Base-by-base conservation (phyloP, 352 stramenopile genomes). In the Elongisporangium prolatum region DNA sequence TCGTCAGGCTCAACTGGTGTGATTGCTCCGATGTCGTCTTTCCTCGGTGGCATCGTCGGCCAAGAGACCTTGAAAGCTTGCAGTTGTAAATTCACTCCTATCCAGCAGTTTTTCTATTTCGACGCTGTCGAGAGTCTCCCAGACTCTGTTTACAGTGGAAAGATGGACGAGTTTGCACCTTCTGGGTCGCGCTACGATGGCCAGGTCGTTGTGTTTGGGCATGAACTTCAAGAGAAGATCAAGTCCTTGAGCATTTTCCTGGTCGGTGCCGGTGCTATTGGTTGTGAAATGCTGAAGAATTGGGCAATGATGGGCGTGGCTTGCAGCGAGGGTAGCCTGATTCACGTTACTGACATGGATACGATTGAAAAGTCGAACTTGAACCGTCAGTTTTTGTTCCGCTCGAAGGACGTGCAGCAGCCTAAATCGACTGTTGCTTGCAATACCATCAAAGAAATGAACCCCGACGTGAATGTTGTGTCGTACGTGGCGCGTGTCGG, bases 211-310 rank as follows among this genome's bases (percentile, higher is more conserved):
- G 86, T 98, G 11, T 98, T 97, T 56, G 91, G 91, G 10, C 77
- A 74, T 9, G 64, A 67, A 7, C 49, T 97, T 24, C 88, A 97
- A 60, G 72, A 81, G 25, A 85, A 91, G 54, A 80, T 98, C 49
- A 75, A 89, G 24, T 83, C 87, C 51, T 65, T 97, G 59, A 96
- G 84, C 52, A 73, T 99, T 64, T 99, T 99, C 64, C 79, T 99
- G 18, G 95, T 99, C 52, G 98, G 98, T 22, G 97, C 97, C 16
- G 98, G 98, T 50, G 98, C 97, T 4, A 99, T 99, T 66, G 97
- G 98, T 4, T 99, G 98, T 69, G 98, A 99, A 78, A 99, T 99
- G 95, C 84, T 99, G 7, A 99, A 99, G 81, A 99, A 99, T 72
- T 99, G 96, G 96, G 97, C 97, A 1, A 91, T 99, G 68, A 99